A percentile compares a stretch with the other conserved stretches of the same genome.
phyloP scores from a whole-genome alignment of 495 filamentous ascomycete genomes.

The Polyplosphaeria fusca region DNA sequence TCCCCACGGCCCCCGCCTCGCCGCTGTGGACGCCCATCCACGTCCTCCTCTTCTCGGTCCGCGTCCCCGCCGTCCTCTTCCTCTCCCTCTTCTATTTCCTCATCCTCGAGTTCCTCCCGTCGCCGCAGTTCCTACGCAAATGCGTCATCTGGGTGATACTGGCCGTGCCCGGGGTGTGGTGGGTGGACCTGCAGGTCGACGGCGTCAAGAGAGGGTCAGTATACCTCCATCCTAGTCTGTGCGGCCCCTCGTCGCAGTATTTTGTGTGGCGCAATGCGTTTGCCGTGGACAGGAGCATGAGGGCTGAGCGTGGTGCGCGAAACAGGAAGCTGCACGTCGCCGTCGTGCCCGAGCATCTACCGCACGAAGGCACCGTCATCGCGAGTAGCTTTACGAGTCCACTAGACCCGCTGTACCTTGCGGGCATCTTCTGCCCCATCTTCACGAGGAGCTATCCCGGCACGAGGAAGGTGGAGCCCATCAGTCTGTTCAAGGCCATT shows the following conservation, averaged over 20 bases:
- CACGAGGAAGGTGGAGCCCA: slow-evolving; percentile 66
- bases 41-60: slow-evolving; percentile 71
- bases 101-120: slow-evolving; percentile 78
- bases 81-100: slow-evolving; percentile 69
- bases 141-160: slow-evolving; percentile 82
- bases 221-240: not conserved
- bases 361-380: slow-evolving; percentile 72
- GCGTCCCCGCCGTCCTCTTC: slow-evolving; percentile 72
- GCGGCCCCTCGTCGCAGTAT: slow-evolving; percentile 47
- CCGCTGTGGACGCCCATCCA: slow-evolving; percentile 58
- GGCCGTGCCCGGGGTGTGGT: slow-evolving; percentile 87
- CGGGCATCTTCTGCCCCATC: slow-evolving; percentile 91
- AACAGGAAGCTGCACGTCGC: slow-evolving; percentile 49
- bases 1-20: slow-evolving; percentile 57
- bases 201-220: slow-evolving; percentile 82
- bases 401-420: slow-evolving; percentile 91
- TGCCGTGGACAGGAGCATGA: slow-evolving; percentile 42
- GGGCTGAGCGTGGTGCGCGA: slow-evolving; percentile 35
- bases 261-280: too few species aligned
- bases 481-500: slow-evolving; percentile 73
- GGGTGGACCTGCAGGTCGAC: slow-evolving; percentile 95
- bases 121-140: slow-evolving; percentile 76
- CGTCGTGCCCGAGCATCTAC: slow-evolving; percentile 52
- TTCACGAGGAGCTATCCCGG: slow-evolving; percentile 80
- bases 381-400: slow-evolving; percentile 88